Base-by-base conservation (phyloP, 1,284 basidiomycete species). In the Schizopora paradoxa region DNA sequence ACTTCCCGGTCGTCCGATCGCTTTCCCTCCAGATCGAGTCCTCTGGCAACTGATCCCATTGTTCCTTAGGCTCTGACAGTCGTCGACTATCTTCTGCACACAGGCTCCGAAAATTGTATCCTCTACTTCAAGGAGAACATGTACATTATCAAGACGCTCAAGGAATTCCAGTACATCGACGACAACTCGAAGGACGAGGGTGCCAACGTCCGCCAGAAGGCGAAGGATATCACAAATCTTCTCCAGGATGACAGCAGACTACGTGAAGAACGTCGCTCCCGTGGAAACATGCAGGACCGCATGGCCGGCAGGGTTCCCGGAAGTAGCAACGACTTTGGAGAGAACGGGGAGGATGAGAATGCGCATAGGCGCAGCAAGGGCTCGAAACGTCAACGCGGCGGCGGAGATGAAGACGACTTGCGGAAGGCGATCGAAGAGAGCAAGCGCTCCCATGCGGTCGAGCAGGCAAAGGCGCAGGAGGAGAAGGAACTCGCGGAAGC, bases 71-170 rank as follows among this genome's bases (percentile, higher is more conserved):
- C 92, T 40, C 75, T 99, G 45, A 98, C 94, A 0, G 77, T 99
- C 7, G 82, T 99, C 38, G 96, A 99, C 66, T 99, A 99, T 61
- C 84, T 91, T 43, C 78, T 99, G 22, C 95, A 99, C 61, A 90
- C 92, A 46, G 96, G 96, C 26, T 94, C 91, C 2, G 95, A 99
- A 67, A 98, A 99, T 62, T 92, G 96, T 23, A 93, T 99, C 55
- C 89, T 97, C 61, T 99, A 99, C 72, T 99, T 99, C 76, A 81
- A 81, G 51, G 95, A 99, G 67, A 99, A 99, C 64, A 70, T 97
- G 53, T 99, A 99, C 68, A 81, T 99, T 60, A 84, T 99, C 79
- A 99, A 99, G 74, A 99, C 95, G 1, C 79, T 99, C 54, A 97
- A 97, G 65, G 96, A 99, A 66, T 99, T 99, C 68, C 94, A 98